Conservation (phyloP, 176 grass and related monocot species). For the Avena atlantica region DNA sequence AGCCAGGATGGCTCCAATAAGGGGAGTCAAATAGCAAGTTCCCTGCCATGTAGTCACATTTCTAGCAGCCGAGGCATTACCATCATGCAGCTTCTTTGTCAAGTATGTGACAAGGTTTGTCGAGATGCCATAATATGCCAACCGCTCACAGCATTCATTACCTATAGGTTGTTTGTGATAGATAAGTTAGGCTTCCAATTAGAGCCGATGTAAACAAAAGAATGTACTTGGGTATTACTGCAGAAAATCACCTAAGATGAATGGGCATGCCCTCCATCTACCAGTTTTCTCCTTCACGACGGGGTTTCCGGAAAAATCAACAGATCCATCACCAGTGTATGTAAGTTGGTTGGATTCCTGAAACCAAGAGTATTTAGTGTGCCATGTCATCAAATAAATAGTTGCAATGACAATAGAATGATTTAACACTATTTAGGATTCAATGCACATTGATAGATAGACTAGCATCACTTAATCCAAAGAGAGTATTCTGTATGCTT, state of each 20-base stretch:
- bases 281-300: conserved; percentile 75
- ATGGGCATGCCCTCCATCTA: conserved; percentile 90
- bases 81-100: conserved; percentile 81
- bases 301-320: conserved; percentile 71
- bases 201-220: neutral
- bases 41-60: conserved; percentile 85
- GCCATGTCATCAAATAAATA: conserved; percentile 14
- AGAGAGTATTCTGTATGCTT: neutral
- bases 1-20: conserved; percentile 85
- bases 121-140: conserved; percentile 87
- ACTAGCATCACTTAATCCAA: neutral
- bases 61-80: conserved; percentile 81
- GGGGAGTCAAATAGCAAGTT: conserved; percentile 83
- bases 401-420: neutral
- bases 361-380: conserved; percentile 17
- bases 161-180: conserved; percentile 48
- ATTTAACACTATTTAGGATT: neutral
- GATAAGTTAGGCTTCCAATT: neutral
- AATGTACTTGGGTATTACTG: neutral
- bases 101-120: conserved; percentile 90
- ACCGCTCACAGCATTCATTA: conserved; percentile 84
- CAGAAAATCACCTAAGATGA: conserved; percentile 71
- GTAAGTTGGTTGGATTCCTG: conserved; percentile 59
- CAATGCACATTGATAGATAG: neutral
- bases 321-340: conserved; percentile 86